Evolutionary conservation across 306 rosid species (phyloP).

Genomic region (Coriaria nepalensis): DNA sequence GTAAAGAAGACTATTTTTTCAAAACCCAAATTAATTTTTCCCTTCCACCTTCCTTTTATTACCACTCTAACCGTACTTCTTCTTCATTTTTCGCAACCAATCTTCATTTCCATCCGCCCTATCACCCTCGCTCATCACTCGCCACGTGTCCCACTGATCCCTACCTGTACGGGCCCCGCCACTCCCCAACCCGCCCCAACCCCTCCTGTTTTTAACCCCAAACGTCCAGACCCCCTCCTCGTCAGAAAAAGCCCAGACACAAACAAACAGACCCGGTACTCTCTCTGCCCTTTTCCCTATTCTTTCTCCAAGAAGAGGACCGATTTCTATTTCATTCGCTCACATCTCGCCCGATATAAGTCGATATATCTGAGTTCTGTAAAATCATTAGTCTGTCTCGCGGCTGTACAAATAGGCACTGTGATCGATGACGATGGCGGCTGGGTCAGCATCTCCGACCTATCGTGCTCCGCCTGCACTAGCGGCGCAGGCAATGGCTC

Average conservation of each 20-base stretch:
- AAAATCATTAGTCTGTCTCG: neutral
- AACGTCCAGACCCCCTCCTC: neutral
- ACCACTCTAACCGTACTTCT: too few relatives aligned
- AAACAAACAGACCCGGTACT: neutral
- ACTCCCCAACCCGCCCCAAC: neutral
- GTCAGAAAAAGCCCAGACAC: neutral
- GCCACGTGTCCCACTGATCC: neutral
- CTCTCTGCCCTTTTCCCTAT: neutral
- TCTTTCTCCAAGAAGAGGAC: too few relatives aligned
- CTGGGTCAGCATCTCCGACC: conserved; percentile 34
- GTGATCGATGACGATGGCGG: conserved; percentile 46
- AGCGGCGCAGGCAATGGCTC: conserved; percentile 22
- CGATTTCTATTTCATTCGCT: too few relatives aligned
- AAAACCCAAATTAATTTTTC: too few relatives aligned
- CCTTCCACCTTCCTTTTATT: too few relatives aligned
- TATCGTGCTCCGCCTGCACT: conserved; percentile 21
- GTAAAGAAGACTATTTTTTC: too few relatives aligned
- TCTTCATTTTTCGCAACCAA: too few relatives aligned
- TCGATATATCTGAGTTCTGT: neutral
- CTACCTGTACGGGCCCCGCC: neutral
- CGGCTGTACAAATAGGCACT: neutral
- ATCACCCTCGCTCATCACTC: too few relatives aligned
- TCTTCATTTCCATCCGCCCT: too few relatives aligned
- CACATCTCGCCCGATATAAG: too few relatives aligned
- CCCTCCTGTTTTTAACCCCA: neutral